Conservation (phyloP, 495 filamentous ascomycete species). For the Xylaria sp. region DNA sequence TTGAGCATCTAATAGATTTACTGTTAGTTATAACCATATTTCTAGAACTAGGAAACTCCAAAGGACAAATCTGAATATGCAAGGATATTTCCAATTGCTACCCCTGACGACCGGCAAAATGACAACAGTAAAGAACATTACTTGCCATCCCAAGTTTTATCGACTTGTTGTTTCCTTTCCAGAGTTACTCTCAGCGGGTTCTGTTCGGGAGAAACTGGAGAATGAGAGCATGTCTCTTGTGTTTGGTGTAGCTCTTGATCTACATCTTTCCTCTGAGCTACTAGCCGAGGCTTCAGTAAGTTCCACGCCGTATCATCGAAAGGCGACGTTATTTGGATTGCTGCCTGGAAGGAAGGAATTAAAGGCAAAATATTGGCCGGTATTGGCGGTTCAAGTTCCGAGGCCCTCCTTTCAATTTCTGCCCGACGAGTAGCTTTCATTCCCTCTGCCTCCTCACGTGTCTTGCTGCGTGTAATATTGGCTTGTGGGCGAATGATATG, state of each 20-base stretch:
- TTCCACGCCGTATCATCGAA: slow-evolving; percentile 71
- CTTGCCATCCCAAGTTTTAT: slow-evolving; percentile 65
- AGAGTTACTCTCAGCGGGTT: slow-evolving; percentile 40
- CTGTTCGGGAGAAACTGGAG: slow-evolving; percentile 15
- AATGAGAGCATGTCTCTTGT: slow-evolving; percentile 41
- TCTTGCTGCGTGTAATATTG: slow-evolving; percentile 42
- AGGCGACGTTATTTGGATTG: slow-evolving; percentile 67
- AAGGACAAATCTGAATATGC: neutral
- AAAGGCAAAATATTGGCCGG: slow-evolving; percentile 62
- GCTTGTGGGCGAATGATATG: neutral
- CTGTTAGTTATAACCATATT: neutral
- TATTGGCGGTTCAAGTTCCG: slow-evolving; percentile 67
- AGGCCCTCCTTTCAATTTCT: slow-evolving; percentile 73
- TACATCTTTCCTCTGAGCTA: slow-evolving; percentile 66
- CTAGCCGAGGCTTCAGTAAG: slow-evolving; percentile 66
- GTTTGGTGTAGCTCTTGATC: slow-evolving; percentile 61
- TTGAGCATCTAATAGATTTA: slow-evolving; percentile 54
- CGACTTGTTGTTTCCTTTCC: slow-evolving; percentile 63
- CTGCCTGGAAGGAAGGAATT: slow-evolving; percentile 73
- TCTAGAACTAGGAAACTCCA: neutral
- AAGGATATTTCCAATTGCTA: neutral
- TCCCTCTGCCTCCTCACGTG: slow-evolving; percentile 55
- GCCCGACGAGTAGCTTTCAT: slow-evolving; percentile 64
- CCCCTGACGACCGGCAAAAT: neutral
- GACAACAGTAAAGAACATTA: neutral